Evolutionary conservation across 345 rosid genomes (phyloP), one percentile per base, ranked within the genome.

Genomic region (Pistacia vera): DNA sequence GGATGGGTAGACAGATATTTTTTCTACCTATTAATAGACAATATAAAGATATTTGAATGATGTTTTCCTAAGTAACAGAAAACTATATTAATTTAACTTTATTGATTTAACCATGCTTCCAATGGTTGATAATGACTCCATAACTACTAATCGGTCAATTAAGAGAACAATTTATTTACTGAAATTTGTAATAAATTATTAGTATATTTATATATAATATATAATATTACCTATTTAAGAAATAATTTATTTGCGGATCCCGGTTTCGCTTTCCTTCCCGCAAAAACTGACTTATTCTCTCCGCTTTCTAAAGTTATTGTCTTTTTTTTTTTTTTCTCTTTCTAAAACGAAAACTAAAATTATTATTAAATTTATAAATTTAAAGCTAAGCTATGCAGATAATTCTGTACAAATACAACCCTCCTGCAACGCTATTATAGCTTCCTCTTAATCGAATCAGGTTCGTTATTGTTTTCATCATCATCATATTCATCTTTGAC

Each of bases 371-470:
- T 2, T 30, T 10, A 8, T 6, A 41, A 14, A 6, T 11, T 28
- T 1, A 41, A 22, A 1, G 6, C 4, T 18, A 62, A 3, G 68
- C 8, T 49, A 18, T 22, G 72, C 75, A 17, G 33, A 48, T 12
- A 70, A 38, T 68, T 72, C 69, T 60, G 20, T n/a, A n/a, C n/a
- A n/a, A n/a, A n/a, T 30, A 48, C 71, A 66, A 57, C 54, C 52
- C 22, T 49, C 72, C 64, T 71, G 9, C 80, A 78, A 73, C 81
- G 76, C 69, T 78, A 30, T 52, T 28, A 0, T 36, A 36, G 41
- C 73, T 71, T 56, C 73, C 66, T 61, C 80, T 73, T 54, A n/a
- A 76, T 87, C 83, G 77, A 63, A 41, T 70, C 78, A 84, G 86
- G 89, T 84, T 54, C 71, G 33, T 38, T 11, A 11, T 59, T 61